Evolutionary conservation across 176 grass and related monocot species (phyloP).

Genomic region (Raddia guianensis): DNA sequence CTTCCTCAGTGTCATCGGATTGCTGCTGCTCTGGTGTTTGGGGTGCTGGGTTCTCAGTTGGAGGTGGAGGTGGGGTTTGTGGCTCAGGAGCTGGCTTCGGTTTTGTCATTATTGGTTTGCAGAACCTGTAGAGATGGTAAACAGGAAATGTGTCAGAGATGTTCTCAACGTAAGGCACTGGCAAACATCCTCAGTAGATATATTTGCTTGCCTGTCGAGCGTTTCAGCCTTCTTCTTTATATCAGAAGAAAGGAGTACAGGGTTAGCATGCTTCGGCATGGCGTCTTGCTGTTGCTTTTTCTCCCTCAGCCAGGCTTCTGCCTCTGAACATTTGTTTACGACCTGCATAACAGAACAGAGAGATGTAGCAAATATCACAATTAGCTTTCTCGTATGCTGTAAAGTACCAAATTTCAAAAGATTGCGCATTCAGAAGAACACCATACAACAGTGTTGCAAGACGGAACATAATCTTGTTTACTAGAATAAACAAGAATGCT

Average conservation of each 20-base stretch:
- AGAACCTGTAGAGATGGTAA: constrained; percentile 51
- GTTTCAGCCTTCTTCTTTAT: constrained; percentile 70
- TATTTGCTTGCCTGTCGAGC: constrained; percentile 55
- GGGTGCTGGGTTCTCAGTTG: constrained; percentile 40
- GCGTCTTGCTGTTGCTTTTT: constrained; percentile 63
- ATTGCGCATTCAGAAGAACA: background rate
- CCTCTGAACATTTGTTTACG: constrained; percentile 64
- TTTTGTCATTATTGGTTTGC: constrained; percentile 84
- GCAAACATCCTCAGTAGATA: background rate
- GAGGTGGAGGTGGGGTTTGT: constrained; percentile 62
- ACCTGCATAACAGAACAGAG: constrained; percentile 45
- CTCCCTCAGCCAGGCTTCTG: constrained; percentile 62
- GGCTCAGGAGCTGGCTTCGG: constrained; percentile 68
- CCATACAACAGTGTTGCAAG: background rate
- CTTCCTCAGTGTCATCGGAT: background rate
- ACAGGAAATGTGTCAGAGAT: background rate
- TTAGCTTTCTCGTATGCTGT: background rate
- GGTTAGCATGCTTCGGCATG: constrained; percentile 64
- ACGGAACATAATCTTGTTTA: background rate
- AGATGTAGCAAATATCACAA: background rate
- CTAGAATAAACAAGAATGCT: background rate
- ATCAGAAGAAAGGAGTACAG: constrained; percentile 57
- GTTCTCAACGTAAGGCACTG: too few relatives aligned
- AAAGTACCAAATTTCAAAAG: too few relatives aligned
- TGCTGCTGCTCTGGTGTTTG: constrained; percentile 54